Conservation (phyloP, 1,284 basidiomycete genomes). For the Ganoderma leucocontextum region DNA sequence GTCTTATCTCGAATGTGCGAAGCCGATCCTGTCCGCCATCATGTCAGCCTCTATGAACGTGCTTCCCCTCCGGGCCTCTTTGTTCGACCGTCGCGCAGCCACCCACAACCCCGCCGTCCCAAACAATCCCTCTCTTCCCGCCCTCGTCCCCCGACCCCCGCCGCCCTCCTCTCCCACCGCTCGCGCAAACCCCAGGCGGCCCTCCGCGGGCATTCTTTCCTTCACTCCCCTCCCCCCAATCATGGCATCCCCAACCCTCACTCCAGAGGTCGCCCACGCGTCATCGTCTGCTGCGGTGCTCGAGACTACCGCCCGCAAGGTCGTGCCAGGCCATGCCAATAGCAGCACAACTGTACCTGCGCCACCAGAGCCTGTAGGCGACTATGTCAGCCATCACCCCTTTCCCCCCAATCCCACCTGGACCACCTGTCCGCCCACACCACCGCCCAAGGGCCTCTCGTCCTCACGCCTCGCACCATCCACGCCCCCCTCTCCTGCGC, state of each 20-base stretch:
- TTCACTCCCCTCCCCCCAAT: constrained; percentile 66
- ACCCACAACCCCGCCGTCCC: constrained; percentile 22
- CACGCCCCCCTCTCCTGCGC: constrained; percentile 54
- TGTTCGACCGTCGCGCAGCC: constrained; percentile 35
- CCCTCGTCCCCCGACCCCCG: constrained; percentile 19
- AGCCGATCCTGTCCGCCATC: constrained; percentile 18
- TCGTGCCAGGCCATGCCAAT: constrained; percentile 14
- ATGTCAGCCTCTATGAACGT: constrained; percentile 33
- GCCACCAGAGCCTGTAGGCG: neutral
- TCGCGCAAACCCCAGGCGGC: constrained; percentile 25
- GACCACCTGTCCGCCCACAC: constrained; percentile 64
- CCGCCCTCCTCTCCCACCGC: constrained; percentile 26
- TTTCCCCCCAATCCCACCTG: constrained; percentile 49
- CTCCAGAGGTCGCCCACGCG: constrained; percentile 46
- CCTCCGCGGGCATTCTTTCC: constrained; percentile 36
- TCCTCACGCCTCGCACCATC: constrained; percentile 56
- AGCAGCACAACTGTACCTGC: neutral
- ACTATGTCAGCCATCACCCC: constrained; percentile 27
- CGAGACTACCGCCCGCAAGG: constrained; percentile 19
- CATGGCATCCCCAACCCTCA: constrained; percentile 63
- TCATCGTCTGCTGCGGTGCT: constrained; percentile 24
- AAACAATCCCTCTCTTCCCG: constrained; percentile 23
- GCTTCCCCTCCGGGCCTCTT: constrained; percentile 26
- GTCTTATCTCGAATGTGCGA: constrained; percentile 26
- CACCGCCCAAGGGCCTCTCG: constrained; percentile 52